Base-by-base conservation (phyloP, 345 rosid species). In the Nephelium lappaceum region DNA sequence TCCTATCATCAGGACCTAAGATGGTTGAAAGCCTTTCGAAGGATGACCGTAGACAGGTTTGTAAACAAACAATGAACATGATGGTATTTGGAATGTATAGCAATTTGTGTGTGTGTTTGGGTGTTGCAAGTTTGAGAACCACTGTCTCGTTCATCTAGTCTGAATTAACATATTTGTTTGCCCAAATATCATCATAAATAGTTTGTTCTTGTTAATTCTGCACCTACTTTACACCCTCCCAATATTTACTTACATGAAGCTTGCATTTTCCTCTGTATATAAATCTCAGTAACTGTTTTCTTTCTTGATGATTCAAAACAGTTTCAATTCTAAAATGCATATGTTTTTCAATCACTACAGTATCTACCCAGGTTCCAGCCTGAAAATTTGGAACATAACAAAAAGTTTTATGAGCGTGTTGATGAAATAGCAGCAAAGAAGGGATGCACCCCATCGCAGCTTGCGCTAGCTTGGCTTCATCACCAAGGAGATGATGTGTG, bases 401-500 rank as follows among this genome's bases (percentile, higher is more conserved):
- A 73, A 58, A 74, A 72, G 15, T 39, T 91, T 0, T 91, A 80
- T 4, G 89, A 89, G 66, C 79, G 69, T 14, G 89, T 89, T 45
- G 83, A 66, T 60, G 89, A 78, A 57, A 88, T 91, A 21, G 88
- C 92, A 0, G 72, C 49, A 8, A 87, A 81, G 81, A 91, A 91
- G 69, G 83, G 86, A 0, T 91, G 95, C 86, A 85, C 90, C 31
- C 81, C 91, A 0, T 87, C 84, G n/a, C 92, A 91, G 81, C 84
- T 93, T 65, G 95, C 94, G n/a, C 79, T 91, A 1, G 89, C 93
- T n/a, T 93, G 92, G 97, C 80, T 91, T 49, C 94, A 91, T 80
- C 91, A 85, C 81, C 91, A 85, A 31, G 92, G 94, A 51, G 84
- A 84, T 3, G 94, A 92, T 36, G 90, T 92, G 0, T 88, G 91